A percentile compares a stretch with the other conserved stretches of the same genome.
These are phyloP conservation scores for Jaminaea rosea DNA, from an alignment of 1,284 basidiomycete species.

Conservation along the genomic window DNA sequence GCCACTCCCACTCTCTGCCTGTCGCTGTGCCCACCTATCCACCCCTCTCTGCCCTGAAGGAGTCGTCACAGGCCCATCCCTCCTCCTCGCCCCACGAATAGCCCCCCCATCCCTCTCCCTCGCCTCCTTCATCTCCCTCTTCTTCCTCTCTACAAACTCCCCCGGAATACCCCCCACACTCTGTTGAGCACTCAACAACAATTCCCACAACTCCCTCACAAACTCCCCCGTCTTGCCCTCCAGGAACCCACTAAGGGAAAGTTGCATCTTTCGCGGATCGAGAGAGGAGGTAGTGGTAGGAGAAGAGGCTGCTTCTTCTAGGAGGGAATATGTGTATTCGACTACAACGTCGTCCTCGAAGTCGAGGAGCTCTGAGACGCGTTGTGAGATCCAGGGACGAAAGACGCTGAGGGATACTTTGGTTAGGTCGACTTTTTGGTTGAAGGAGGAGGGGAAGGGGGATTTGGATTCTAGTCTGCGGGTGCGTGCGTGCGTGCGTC, in stretches of 20 bases:
- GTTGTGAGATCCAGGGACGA: conserved; percentile 85
- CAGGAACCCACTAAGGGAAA: conserved; percentile 83
- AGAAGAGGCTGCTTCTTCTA: not conserved
- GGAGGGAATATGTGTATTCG: conserved; percentile 61
- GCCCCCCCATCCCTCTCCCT: conserved; percentile 60
- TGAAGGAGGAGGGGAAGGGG: not conserved
- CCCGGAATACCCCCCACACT: conserved; percentile 81
- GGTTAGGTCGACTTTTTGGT: not conserved
- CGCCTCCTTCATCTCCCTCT: conserved; percentile 76
- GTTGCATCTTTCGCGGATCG: conserved; percentile 91
- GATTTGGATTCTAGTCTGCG: not conserved
- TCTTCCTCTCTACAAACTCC: conserved; percentile 92
- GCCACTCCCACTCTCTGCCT: conserved; percentile 48
- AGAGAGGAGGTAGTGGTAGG: too few species aligned
- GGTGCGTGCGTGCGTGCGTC: not conserved
- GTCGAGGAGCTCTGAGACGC: conserved; percentile 76
- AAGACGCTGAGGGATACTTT: conserved; percentile 49
- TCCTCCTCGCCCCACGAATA: conserved; percentile 55
- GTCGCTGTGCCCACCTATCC: conserved; percentile 48
- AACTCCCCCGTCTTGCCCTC: conserved; percentile 65
- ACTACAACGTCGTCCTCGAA: conserved; percentile 95
- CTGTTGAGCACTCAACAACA: conserved; percentile 79
- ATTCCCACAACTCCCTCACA: conserved; percentile 78
- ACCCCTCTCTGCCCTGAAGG: conserved; percentile 46
- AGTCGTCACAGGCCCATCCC: conserved; percentile 15